Percentiles rank a stretch among this genome's conserved stretches.
phyloP scores from a whole-genome alignment of 306 rosid species.

The Gastrolobium bilobum region DNA sequence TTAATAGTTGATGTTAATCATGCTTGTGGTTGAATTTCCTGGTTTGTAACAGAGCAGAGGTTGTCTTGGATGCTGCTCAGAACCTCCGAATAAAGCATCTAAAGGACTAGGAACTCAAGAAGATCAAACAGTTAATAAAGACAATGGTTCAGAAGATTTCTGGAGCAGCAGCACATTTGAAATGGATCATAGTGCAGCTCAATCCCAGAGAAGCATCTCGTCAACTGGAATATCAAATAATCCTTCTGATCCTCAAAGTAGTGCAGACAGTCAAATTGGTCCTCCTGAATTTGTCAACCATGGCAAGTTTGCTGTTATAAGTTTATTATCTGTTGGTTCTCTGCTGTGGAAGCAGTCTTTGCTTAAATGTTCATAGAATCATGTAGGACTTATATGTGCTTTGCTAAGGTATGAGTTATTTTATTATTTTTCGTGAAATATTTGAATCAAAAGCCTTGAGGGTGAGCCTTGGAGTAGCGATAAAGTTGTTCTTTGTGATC shows the following conservation, averaged over 20 bases:
- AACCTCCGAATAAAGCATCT: conserved; percentile 58
- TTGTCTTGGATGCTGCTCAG: conserved; percentile 71
- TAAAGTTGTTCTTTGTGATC: no score
- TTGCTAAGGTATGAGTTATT: background rate
- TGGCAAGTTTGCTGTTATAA: conserved; percentile 62
- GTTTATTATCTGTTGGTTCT: conserved; percentile 30
- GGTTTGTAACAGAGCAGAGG: conserved; percentile 85
- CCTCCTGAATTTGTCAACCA: conserved; percentile 74
- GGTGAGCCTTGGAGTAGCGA: no score
- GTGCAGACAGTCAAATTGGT: conserved; percentile 55
- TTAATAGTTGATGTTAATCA: conserved; percentile 56
- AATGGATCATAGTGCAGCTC: conserved; percentile 66
- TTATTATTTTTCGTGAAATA: conserved; percentile 5
- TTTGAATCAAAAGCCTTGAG: conserved; percentile 13
- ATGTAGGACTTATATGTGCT: background rate
- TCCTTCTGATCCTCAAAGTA: conserved; percentile 58
- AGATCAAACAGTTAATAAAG: conserved; percentile 56
- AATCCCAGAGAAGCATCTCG: conserved; percentile 65
- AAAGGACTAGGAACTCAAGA: conserved; percentile 57
- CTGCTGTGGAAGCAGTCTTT: background rate
- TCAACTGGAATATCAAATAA: conserved; percentile 56
- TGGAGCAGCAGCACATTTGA: conserved; percentile 79
- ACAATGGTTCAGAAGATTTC: conserved; percentile 64
- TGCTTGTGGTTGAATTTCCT: conserved; percentile 54
- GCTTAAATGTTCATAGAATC: conserved; percentile 1